Base-by-base conservation (phyloP, 2,329 filamentous ascomycete genomes). In the Xylaria sp. region DNA sequence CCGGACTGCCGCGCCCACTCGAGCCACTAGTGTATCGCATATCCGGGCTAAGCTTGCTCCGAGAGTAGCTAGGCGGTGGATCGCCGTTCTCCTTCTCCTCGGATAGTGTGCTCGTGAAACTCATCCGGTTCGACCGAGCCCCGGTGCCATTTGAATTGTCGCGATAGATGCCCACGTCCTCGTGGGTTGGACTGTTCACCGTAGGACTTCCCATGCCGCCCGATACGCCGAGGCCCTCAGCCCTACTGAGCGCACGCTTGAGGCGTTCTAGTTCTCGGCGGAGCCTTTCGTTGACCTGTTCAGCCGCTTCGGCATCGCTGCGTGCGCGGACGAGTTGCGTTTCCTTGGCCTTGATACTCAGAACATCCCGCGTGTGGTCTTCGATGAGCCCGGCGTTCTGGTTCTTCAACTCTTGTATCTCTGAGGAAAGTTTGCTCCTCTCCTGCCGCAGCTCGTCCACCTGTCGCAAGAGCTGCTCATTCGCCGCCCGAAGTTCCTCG, bases 301-400 rank as follows among this genome's bases (percentile, higher is more conserved):
- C 94, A 0, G 94, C 93, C 0, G 93, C 90, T 79, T 98, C 95
- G 36, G 92, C 92, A 76, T 99, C 96, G 72, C 92, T 94, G 63
- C 94, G 88, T 11, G 96, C 94, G 53, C 96, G 91, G 9, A 98
- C 95, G 4, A 99, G 87, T 76, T 99, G 96, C 2, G 96, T 98
- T 80, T 99, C 96, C 81, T 99, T 99, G 14, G 96, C 96, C 80
- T 98, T 98, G 82, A 99, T 97, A 74, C 94, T 96, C 50, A 99
- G 85, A 0, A 98, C 93, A 75, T 99, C 95, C 56, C 95, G 88
- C 0, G 96, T 99, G 79, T 98, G 95, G 75, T 98, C 95, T 81
- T 99, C 96, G 69, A 99, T 99, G 39, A 99, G 85, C 71, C 96
- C 92, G 27, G 96, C 96, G 76, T 99, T 99, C 78, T 98, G 93